Base-by-base conservation (phyloP, 108 stramenopile species). In the Nitzschia putrida region DNA sequence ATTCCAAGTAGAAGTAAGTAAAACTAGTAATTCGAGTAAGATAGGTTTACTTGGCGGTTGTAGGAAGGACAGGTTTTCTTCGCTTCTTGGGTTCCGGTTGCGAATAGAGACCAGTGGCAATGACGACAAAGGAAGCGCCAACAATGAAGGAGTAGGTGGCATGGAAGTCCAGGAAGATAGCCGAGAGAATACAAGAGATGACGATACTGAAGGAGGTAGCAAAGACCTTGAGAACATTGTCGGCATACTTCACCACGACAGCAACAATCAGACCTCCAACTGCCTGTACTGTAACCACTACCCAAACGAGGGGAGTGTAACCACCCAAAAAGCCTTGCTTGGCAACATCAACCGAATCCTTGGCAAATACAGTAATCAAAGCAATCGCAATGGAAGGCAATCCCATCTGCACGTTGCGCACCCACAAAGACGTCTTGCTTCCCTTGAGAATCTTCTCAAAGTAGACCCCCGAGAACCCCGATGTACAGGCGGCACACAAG, bases 381-480 rank as follows among this genome's bases (percentile, higher is more conserved):
- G 95, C 94, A 26, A 96, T 76, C 1, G 87, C n/a, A 24, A 97
- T 85, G 10, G 92, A 93, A 20, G 96, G 88, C 50, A 97, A 49
- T 56, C 98, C 97, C 98, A 99, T 99, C 77, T 99, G 98, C 42
- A 97, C 85, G 72, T 99, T 99, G 49, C 98, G 81, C 34, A 96
- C 79, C 96, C 97, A 99, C 56, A 99, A 74, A n/a, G 81, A 87
- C 1, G 88, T 93, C 20, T 76, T 64, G 25, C 82, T 81, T 26
- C 93, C 95, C 76, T 98, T 98, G 26, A 99, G 76, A 61, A 99
- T 95, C 74, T 80, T 92, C 68, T 99, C 98, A 77, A 99, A 98
- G 74, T 97, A 99, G 14, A 99, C 97, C 0, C 98, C 98, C 20
- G 86, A 78, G 64, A 99, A 99, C 0, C 98, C 98, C 2, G 94